Evolutionary conservation across 208 protist species (phyloP).

Genomic region (Tritrichomonas foetus): DNA sequence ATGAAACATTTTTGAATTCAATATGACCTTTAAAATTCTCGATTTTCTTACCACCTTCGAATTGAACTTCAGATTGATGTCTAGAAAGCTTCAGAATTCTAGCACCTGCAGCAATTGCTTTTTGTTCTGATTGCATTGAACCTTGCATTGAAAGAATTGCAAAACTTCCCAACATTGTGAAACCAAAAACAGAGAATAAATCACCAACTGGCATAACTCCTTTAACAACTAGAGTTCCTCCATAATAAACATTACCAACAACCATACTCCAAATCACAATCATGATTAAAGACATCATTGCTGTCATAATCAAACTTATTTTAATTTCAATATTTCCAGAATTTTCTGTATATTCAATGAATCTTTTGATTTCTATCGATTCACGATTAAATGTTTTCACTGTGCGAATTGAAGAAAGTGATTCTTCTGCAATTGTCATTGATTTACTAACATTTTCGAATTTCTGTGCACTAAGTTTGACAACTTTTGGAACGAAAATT

Average conservation of each 20-base stretch:
- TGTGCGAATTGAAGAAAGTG: constrained; percentile 41
- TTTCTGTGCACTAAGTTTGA: no score
- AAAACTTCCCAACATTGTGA: background rate
- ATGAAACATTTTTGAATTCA: constrained; percentile 39
- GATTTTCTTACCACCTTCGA: background rate
- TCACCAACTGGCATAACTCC: background rate
- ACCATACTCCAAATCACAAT: background rate
- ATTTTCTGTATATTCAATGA: background rate
- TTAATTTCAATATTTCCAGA: background rate
- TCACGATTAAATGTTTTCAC: constrained; percentile 32
- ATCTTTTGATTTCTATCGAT: background rate
- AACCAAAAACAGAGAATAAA: background rate
- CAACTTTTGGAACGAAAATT: background rate
- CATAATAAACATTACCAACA: constrained; percentile 8
- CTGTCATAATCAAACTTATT: background rate
- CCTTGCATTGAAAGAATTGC: background rate
- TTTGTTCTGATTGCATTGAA: background rate
- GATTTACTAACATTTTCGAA: background rate
- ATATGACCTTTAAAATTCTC: background rate
- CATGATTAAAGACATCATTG: background rate
- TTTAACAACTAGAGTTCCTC: background rate
- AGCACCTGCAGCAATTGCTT: background rate
- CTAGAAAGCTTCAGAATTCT: background rate
- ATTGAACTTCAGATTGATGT: background rate
- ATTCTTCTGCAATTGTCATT: constrained; percentile 44